Conservation (phyloP, 2,329 filamentous ascomycete species). For the Fusarium pseudocircinatum region DNA sequence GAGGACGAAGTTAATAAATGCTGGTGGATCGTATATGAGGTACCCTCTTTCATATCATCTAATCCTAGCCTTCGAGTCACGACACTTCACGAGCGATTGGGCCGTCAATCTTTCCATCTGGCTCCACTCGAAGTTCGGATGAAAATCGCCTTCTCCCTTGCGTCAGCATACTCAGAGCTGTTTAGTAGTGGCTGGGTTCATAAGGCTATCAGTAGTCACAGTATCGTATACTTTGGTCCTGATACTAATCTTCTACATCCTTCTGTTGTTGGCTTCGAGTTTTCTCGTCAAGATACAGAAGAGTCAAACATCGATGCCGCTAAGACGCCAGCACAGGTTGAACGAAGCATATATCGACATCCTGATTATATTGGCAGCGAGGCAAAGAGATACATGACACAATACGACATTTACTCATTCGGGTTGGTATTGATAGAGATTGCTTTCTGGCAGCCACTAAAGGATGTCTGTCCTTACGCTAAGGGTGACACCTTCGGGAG, state of each 20-base stretch:
- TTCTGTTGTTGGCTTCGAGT: neutral
- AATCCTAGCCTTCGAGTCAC: neutral
- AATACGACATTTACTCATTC: neutral
- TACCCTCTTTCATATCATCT: neutral
- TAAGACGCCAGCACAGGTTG: neutral
- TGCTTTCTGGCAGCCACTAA: neutral
- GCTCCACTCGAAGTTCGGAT: neutral
- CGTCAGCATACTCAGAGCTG: neutral
- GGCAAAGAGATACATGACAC: neutral
- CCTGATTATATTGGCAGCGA: neutral
- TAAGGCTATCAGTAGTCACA: neutral
- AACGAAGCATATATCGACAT: neutral
- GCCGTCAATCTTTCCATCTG: neutral
- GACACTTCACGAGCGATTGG: neutral
- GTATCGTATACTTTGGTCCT: neutral
- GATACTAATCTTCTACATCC: fast-evolving
- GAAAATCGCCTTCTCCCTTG: neutral
- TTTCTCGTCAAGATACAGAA: neutral
- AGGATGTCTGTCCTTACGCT: neutral
- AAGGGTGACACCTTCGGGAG: fast-evolving
- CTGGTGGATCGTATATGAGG: neutral
- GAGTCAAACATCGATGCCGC: neutral
- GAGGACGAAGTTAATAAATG: neutral
- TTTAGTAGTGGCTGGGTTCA: neutral
- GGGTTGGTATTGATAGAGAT: neutral